Evolutionary conservation across 2,329 filamentous ascomycete genomes (phyloP), one percentile per base, ranked within the genome.

Genomic region (Meredithiella fracta): DNA sequence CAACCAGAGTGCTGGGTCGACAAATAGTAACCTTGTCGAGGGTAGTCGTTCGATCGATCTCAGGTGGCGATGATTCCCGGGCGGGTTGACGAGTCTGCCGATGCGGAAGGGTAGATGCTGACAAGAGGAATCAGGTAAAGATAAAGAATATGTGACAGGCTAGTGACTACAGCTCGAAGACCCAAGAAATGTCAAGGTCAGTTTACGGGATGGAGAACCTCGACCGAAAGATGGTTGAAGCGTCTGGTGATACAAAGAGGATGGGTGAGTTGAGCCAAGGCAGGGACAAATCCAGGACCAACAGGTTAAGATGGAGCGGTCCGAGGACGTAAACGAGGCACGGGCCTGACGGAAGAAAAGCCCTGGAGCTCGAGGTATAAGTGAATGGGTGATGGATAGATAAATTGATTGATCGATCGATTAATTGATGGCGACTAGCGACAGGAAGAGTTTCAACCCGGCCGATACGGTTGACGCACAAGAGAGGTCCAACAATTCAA

Each of bases 191-290:
- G 11, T 34, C 29, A 34, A 11, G 5, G 11, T 34, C 29, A 11
- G 29, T 34, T 34, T 5, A 34, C 29, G 29, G 11, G 11, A 34
- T 34, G 5, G 5, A 3, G 17, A 17, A 22, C 15, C 15, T 44
- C 17, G 40, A 17, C 26, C 23, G 49, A 31, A 29, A 15, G 49
- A 20, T 31, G 23, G 29, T 14, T 51, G 26, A 51, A 29, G 49
- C 31, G 49, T 31, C n/a, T 34, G 49, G 49, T 20, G 7, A 51
- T 31, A 29, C 49, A 51, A 51, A 51, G 20, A 51, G 49, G 29
- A 51, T 51, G 17, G 49, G 23, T n/a, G 49, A 5, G 5, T n/a
- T 15, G 25, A 17, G 20, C 25, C 20, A 17, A 34, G 6, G 49
- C 25, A 25, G 20, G 44, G 25, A 51, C 25, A 51, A 17, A 20